Conservation (phyloP, 2,329 filamentous ascomycete genomes). For the Fusarium tjaetaba region DNA sequence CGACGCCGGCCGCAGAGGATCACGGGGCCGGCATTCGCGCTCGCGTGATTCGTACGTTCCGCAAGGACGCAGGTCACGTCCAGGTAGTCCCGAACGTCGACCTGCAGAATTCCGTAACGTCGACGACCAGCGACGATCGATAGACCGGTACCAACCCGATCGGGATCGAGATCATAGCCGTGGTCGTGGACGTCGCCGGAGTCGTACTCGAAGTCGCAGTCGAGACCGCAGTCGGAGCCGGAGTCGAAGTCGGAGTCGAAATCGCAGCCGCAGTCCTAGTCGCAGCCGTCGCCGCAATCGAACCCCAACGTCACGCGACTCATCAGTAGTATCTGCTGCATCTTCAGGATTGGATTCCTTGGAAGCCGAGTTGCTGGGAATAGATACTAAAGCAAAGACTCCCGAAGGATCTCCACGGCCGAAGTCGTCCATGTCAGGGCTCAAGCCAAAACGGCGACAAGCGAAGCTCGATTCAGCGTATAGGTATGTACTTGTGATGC, state of each 20-base stretch:
- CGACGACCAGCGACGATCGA: slow-evolving; percentile 29
- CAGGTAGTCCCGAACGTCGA: slow-evolving; percentile 19
- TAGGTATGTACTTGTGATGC: slow-evolving; percentile 42
- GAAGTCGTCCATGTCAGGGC: slow-evolving; percentile 34
- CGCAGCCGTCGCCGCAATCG: slow-evolving; percentile 20
- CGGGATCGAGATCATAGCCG: slow-evolving; percentile 16
- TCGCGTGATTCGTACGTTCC: slow-evolving; percentile 15
- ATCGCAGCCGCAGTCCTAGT: slow-evolving; percentile 9
- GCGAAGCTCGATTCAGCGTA: slow-evolving; percentile 52
- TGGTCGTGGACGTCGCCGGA: background rate
- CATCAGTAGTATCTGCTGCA: slow-evolving; percentile 45
- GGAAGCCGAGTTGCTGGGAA: slow-evolving; percentile 52
- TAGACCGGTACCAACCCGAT: slow-evolving; percentile 27
- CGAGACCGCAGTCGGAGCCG: slow-evolving; percentile 6
- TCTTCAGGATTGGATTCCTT: slow-evolving; percentile 53
- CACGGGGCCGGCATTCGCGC: background rate
- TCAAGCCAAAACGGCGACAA: slow-evolving; percentile 47
- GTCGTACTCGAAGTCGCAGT: slow-evolving; percentile 6
- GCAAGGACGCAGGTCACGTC: slow-evolving; percentile 23
- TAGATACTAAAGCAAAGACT: slow-evolving; percentile 46
- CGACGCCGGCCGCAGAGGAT: slow-evolving; percentile 3
- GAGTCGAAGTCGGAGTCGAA: background rate
- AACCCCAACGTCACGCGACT: slow-evolving; percentile 44
- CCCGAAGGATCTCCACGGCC: slow-evolving; percentile 37
- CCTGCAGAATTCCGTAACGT: slow-evolving; percentile 11